phyloP scores from a whole-genome alignment of 208 protist species.

The Lotmaria passim region DNA sequence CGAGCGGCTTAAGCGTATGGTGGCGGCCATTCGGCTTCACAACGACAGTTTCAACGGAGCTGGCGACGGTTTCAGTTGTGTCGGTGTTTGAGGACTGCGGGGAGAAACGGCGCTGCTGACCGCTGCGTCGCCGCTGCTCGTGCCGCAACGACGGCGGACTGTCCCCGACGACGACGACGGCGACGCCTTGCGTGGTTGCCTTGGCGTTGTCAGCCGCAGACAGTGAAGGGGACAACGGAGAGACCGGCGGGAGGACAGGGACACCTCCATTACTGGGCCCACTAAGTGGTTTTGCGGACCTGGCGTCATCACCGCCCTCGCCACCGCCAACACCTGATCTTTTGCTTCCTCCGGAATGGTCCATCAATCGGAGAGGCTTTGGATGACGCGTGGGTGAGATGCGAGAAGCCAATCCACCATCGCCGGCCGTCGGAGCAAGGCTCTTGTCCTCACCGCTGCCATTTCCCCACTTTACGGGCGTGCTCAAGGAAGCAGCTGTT shows the following conservation, averaged over 20 bases:
- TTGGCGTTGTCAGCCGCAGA: background rate
- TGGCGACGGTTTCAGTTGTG: background rate
- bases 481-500: no score
- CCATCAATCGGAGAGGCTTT: no score
- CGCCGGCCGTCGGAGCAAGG: no score
- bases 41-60: conserved; percentile 6
- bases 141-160: background rate
- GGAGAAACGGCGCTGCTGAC: background rate
- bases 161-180: background rate
- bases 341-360: no score
- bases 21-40: background rate
- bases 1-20: conserved; percentile 1
- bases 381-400: no score
- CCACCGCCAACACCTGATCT: no score
- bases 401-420: no score
- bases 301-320: no score
- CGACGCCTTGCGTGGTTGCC: background rate
- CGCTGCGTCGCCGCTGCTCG: background rate
- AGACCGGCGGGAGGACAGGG: background rate
- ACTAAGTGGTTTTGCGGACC: no score
- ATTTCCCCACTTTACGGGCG: no score
- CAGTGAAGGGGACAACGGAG: background rate
- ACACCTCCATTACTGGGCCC: no score
- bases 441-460: no score
- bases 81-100: background rate